A percentile compares a stretch with the other conserved stretches of the same genome.
Conservation (phyloP, 106 monocot species). For the Amphibolis antarctica region DNA sequence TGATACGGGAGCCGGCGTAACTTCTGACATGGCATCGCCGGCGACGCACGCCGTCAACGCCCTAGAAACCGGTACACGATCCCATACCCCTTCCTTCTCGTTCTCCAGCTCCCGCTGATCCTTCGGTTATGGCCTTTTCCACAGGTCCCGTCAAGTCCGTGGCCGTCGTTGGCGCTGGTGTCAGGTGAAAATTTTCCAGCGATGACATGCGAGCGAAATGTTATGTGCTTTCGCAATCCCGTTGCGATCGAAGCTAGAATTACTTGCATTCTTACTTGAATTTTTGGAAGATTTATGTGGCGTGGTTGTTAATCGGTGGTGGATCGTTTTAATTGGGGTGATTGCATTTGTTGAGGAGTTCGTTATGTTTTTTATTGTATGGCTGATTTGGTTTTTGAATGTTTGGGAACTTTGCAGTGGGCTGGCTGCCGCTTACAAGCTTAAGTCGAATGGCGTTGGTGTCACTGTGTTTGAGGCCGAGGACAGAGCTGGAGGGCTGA, state of each 20-base stretch:
- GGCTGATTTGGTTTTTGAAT: not conserved
- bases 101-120: not conserved
- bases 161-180: constrained; percentile 77
- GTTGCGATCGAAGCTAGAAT: too few relatives aligned
- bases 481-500: constrained; percentile 73
- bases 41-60: not conserved
- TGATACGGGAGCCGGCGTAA: too few relatives aligned
- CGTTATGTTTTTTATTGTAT: not conserved
- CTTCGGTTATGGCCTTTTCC: not conserved
- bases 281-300: too few relatives aligned
- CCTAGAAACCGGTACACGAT: not conserved
- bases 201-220: too few relatives aligned
- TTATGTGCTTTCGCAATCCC: too few relatives aligned
- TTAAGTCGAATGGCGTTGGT: constrained; percentile 54
- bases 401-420: constrained; percentile 44
- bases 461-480: constrained; percentile 87
- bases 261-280: too few relatives aligned
- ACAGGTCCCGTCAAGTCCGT: constrained; percentile 48
- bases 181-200: constrained; percentile 40
- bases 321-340: too few relatives aligned
- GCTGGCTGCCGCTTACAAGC: constrained; percentile 88
- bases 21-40: not conserved
- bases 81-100: too few relatives aligned
- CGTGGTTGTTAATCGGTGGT: too few relatives aligned
- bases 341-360: too few relatives aligned